Evolutionary conservation across 2,329 filamentous ascomycete species (phyloP), one percentile per base, ranked within the genome.

Genomic region (Nemania abortiva): DNA sequence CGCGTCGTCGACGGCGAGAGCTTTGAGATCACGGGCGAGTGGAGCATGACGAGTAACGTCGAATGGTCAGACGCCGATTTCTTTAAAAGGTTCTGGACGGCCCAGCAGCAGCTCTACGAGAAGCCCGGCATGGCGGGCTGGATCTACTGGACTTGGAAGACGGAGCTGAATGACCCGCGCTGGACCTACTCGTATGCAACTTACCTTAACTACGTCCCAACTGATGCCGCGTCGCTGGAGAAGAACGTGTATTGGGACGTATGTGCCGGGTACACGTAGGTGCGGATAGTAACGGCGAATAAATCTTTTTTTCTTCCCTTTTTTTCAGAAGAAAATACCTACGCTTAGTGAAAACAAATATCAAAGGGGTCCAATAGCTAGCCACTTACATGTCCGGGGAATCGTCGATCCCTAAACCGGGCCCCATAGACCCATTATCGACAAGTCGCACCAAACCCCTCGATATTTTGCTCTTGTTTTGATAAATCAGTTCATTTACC

Each of bases 121-220:
- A 71, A 71, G 65, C 73, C 73, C 20, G 72, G 72, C 4, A 72
- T 72, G 72, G 20, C 45, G 13, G 73, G 73, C 47, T 74, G 73
- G 73, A 42, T 74, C 49, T 74, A 73, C 64, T 74, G 73, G 73
- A 72, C 61, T 11, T 74, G 73, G 73, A 74, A 74, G 70, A 71
- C 72, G 15, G 70, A 72, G 67, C 64, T 74, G 24, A 69, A 70
- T 34, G 72, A 74, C 49, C 73, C 73, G 1, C 42, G 73, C 20
- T 75, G 73, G 73, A 72, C 69, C 1, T 75, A 75, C 62, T 73
- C 71, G n/a, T 63, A 73, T 22, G 73, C 73, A 10, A 74, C 73
- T 11, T 63, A 50, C 15, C 62, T 72, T 4, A 63, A 63, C 10
- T 68, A 64, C 20, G 29, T 75, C 61, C 74, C 74, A 11, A 71